Conservation (phyloP, 306 rosid species). For the Canavalia ensiformis region DNA sequence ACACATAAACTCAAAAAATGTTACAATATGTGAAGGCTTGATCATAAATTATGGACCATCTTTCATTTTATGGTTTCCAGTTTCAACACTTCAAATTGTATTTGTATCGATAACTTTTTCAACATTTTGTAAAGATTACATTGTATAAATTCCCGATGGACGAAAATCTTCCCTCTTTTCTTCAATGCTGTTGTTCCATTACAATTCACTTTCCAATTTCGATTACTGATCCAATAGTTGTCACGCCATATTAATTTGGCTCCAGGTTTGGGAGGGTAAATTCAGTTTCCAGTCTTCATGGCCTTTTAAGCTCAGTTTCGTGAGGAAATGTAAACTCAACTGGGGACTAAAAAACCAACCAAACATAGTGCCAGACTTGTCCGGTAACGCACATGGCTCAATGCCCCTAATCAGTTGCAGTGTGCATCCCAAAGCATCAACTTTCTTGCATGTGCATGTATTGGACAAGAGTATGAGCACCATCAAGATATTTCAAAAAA, state of each 20-base stretch:
- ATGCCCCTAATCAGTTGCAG: slow-evolving; percentile 13
- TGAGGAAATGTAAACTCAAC: neutral
- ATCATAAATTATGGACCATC: slow-evolving; percentile 16
- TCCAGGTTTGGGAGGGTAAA: neutral
- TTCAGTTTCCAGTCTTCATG: slow-evolving; percentile 13
- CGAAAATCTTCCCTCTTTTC: slow-evolving; percentile 29
- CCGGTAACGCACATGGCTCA: slow-evolving; percentile 1
- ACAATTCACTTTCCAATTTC: neutral
- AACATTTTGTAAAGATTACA: slow-evolving; percentile 40
- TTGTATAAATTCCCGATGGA: slow-evolving; percentile 22
- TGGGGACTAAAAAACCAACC: neutral
- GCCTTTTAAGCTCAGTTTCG: neutral
- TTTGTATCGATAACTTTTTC: slow-evolving; percentile 30
- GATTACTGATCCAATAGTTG: neutral
- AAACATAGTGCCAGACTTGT: neutral
- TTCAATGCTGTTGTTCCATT: neutral
- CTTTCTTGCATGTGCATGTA: slow-evolving; percentile 9
- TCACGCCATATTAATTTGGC: slow-evolving; percentile 2
- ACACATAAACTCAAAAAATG: slow-evolving; percentile 39
- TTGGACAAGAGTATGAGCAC: slow-evolving; percentile 26
- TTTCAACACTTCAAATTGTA: slow-evolving; percentile 12
- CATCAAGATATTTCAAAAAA: slow-evolving; percentile 26
- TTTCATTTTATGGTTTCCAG: slow-evolving; percentile 23
- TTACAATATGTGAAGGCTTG: neutral
- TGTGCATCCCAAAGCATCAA: slow-evolving; percentile 36